phyloP scores from a whole-genome alignment of 192 early-diverging fungal species.

The Paraglomus occultum region DNA sequence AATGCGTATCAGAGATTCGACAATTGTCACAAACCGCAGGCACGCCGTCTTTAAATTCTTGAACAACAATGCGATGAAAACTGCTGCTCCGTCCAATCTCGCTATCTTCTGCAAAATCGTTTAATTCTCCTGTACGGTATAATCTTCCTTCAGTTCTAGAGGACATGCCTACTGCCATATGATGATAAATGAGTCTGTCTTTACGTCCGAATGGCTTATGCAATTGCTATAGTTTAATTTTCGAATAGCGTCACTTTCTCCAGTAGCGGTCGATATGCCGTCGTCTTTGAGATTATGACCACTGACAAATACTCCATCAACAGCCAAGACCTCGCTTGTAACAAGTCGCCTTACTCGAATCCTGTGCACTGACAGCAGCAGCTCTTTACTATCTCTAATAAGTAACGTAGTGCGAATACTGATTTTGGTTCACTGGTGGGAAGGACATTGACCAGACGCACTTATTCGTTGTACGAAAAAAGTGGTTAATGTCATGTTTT shows the following conservation, averaged over 20 bases:
- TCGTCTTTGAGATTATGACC: slow-evolving; percentile 89
- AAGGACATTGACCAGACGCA: slow-evolving; percentile 71
- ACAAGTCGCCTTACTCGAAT: slow-evolving; percentile 90
- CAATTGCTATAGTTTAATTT: slow-evolving; percentile 68
- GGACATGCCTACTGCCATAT: too few species aligned
- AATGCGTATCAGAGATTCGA: slow-evolving; percentile 68
- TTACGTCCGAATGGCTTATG: too few species aligned
- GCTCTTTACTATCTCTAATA: slow-evolving; percentile 62
- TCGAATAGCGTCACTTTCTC: slow-evolving; percentile 88
- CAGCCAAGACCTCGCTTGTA: slow-evolving; percentile 86
- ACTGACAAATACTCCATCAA: slow-evolving; percentile 83
- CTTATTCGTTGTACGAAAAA: slow-evolving; percentile 52
- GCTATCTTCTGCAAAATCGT: slow-evolving; percentile 89
- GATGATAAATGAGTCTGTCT: too few species aligned
- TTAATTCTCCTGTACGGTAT: slow-evolving; percentile 89
- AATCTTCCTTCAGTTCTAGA: slow-evolving; percentile 86
- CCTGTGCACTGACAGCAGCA: slow-evolving; percentile 70
- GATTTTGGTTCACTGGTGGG: slow-evolving; percentile 66
- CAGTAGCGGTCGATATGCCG: slow-evolving; percentile 84
- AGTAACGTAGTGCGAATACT: slow-evolving; percentile 71
- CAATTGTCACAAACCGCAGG: slow-evolving; percentile 51
- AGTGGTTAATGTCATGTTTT: neutral
- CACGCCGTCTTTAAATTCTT: slow-evolving; percentile 62
- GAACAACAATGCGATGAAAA: slow-evolving; percentile 79
- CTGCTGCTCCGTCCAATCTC: slow-evolving; percentile 85